phyloP scores from a whole-genome alignment of 306 rosid species.

The Prunus mongolica region DNA sequence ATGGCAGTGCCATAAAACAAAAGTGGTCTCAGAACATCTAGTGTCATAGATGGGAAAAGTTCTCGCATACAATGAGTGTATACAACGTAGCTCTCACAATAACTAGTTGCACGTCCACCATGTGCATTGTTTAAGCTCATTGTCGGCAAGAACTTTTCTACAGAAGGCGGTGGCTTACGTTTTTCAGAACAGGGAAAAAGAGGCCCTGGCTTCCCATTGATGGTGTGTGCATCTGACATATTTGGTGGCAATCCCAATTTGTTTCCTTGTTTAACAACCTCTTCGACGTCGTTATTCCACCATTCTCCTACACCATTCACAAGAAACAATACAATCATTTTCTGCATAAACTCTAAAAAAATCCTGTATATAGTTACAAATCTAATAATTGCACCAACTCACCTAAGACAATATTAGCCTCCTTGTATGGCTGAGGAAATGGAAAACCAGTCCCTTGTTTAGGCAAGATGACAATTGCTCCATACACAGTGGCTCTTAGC shows the following conservation, averaged over 20 bases:
- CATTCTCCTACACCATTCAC: slow-evolving; percentile 28
- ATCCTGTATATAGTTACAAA: background rate
- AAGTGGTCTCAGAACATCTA: background rate
- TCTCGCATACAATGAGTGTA: too few relatives aligned
- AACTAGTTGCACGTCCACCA: background rate
- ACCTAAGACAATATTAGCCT: slow-evolving; percentile 23
- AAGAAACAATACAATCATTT: background rate
- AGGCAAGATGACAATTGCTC: slow-evolving; percentile 28
- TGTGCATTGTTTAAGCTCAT: background rate
- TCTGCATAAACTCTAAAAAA: background rate
- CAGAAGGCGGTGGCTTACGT: slow-evolving; percentile 9
- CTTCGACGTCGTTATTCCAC: slow-evolving; percentile 38
- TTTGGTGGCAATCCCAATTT: slow-evolving; percentile 36
- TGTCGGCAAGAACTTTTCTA: background rate
- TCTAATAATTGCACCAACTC: background rate
- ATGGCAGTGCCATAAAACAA: too few relatives aligned
- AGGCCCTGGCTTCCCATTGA: slow-evolving; percentile 36
- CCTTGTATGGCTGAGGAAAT: slow-evolving; percentile 29
- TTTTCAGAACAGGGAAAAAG: slow-evolving; percentile 33
- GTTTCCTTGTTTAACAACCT: slow-evolving; percentile 32
- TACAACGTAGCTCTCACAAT: background rate
- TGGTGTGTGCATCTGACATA: slow-evolving; percentile 35
- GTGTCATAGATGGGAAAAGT: background rate
- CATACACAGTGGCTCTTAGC: slow-evolving; percentile 41
- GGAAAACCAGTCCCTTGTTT: slow-evolving; percentile 24